Evolutionary conservation across 2,329 filamentous ascomycete genomes (phyloP), one percentile per base, ranked within the genome.

Genomic region (Thyridium curvatum): DNA sequence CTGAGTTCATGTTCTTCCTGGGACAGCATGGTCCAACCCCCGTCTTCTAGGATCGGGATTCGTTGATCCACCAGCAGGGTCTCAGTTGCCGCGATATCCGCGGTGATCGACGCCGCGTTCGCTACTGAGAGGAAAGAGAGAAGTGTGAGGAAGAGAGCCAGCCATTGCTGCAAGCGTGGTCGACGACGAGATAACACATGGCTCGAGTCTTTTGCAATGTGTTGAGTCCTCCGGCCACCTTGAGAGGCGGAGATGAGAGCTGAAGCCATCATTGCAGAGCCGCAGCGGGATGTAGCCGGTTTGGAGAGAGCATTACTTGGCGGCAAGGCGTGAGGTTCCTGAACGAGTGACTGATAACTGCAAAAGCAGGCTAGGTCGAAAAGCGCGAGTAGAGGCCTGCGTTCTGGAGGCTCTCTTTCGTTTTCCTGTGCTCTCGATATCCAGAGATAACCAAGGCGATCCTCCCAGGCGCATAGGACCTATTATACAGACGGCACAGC

Each of bases 1-100:
- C 47, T 46, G 39, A 54, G 41, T 29, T 52, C 49, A n/a, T 31
- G 34, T 9, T 64, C 55, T 9, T 61, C 55, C 35, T 56, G 48
- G 8, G 61, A 54, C 45, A 65, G 47, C 49, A 60, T 59, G 15
- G 51, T 50, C 64, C 64, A 67, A 29, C 52, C 47, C 30, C 59
- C 59, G 34, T 58, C 47, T 32, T 55, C 39, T 41, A 56, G 49
- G 41, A 59, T 46, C 26, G 59, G 59, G 28, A 59, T 47, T 32
- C 59, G 55, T 26, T 54, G 53, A 50, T 66, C 64, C 40, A 62
- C 51, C 29, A 62, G 35, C 37, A 67, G 44, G 9, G 54, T 57
- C 38, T 61, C 59, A 30, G 44, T 45, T 29, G 53, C 53, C 33
- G 39, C 46, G 34, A 48, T 47, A 42, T 46, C 43, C 33, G 46